A percentile compares a stretch with the other conserved stretches of the same genome.
Evolutionary conservation across 768 basidiomycete genomes (phyloP).

Genomic region (Pleurotus platypus): DNA sequence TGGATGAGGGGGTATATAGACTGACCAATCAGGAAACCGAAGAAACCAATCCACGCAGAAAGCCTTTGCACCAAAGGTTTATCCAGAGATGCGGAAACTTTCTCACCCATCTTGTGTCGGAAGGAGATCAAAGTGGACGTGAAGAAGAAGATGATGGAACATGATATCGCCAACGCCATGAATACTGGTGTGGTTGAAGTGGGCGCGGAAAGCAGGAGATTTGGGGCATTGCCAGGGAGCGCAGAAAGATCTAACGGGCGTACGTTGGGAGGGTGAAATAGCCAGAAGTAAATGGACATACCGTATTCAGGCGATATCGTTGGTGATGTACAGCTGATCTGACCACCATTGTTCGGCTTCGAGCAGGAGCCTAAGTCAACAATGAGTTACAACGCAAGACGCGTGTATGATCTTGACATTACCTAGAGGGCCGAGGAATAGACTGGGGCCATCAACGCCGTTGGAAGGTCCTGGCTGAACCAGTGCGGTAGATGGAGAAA

Average conservation of each 20-base stretch:
- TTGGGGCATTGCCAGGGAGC: slow-evolving; percentile 54
- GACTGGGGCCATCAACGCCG: slow-evolving; percentile 61
- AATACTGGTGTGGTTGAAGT: slow-evolving; percentile 58
- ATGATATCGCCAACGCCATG: slow-evolving; percentile 55
- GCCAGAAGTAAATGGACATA: slow-evolving; percentile 24
- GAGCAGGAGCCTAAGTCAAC: slow-evolving; percentile 61
- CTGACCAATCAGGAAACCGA: slow-evolving; percentile 72
- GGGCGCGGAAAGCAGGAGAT: slow-evolving; percentile 55
- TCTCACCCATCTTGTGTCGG: slow-evolving; percentile 58
- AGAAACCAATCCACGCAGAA: slow-evolving; percentile 73
- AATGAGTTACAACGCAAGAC: not conserved
- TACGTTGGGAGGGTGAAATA: not conserved
- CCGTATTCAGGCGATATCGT: slow-evolving; percentile 61
- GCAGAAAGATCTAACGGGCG: slow-evolving; percentile 57
- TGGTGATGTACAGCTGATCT: slow-evolving; percentile 52
- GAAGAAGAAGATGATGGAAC: slow-evolving; percentile 61
- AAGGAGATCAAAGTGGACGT: slow-evolving; percentile 64
- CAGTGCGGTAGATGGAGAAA: slow-evolving; percentile 49
- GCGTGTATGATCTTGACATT: not conserved
- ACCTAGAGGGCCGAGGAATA: slow-evolving; percentile 69
- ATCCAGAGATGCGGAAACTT: slow-evolving; percentile 44
- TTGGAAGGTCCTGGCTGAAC: slow-evolving; percentile 24
- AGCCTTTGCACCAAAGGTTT: slow-evolving; percentile 53
- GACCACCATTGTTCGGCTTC: slow-evolving; percentile 41
- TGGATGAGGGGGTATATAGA: not conserved